Evolutionary conservation across 2,329 filamentous ascomycete genomes (phyloP), one percentile per base, ranked within the genome.

Genomic region (Hyphodiscus sp.): DNA sequence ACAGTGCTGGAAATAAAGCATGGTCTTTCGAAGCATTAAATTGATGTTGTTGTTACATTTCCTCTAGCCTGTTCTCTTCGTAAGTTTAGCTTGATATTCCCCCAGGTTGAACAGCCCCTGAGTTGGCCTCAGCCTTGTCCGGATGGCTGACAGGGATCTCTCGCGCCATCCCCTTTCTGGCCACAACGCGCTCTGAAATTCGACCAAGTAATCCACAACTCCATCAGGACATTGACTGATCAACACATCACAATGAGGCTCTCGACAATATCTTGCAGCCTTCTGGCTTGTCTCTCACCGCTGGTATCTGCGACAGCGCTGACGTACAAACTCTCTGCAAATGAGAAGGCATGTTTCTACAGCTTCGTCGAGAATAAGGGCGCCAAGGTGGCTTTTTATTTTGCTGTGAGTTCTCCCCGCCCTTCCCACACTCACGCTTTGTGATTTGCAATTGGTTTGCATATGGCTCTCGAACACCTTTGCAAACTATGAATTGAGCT

Each of bases 271-370:
- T 73, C 82, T 51, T 76, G 80, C 63, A 82, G 86, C 75, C 79
- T 94, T 51, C 69, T 95, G 70, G 87, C 87, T 74, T 83, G 79
- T 66, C 72, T 89, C 60, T 74, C 83, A 53, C 85, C 86, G 56
- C 76, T 87, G 56, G 87, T 86, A 50, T 84, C 87, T 51, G 91
- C 90, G 41, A 99, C 94, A 4, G 91, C 94, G 42, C 79, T 99
- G 68, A 99, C 94, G 47, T 99, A 96, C 78, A 89, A 91, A 74
- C 79, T 99, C 46, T 75, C 79, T 50, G 88, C 94, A 49, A 89
- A 95, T 75, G 94, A 97, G 78, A 91, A 89, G 73, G 90, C 94
- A 56, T 99, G 94, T 77, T 99, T 99, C 82, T 96, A 88, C 71
- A 82, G 89, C 53, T 76, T 83, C 62, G 86, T 92, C 52, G 83